Conservation (phyloP, 495 filamentous ascomycete genomes). For the Podospora anserina region DNA sequence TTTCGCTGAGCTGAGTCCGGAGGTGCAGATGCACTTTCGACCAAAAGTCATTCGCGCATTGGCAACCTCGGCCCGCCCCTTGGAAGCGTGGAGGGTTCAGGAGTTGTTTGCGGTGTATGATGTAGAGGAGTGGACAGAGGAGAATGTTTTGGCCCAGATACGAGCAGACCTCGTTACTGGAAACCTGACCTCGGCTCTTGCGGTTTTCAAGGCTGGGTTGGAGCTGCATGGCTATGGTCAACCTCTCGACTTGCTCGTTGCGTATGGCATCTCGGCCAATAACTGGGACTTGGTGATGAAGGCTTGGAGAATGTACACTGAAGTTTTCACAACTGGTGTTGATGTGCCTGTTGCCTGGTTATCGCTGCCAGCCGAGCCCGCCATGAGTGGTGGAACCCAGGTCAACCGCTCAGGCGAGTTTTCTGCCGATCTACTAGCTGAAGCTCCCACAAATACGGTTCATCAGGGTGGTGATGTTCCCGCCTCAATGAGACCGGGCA, state of each 20-base stretch:
- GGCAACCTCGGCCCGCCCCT: constrained; percentile 21
- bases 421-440: not conserved
- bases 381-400: not conserved
- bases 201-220: constrained; percentile 23
- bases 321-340: not conserved
- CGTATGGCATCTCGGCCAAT: constrained; percentile 23
- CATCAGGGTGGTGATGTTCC: not conserved
- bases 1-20: constrained; percentile 25
- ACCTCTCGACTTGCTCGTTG: constrained; percentile 25
- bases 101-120: constrained; percentile 23
- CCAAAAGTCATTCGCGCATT: constrained; percentile 24
- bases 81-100: constrained; percentile 27
- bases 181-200: constrained; percentile 21
- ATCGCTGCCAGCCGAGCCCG: not conserved
- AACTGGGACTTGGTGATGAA: constrained; percentile 27
- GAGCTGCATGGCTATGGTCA: constrained; percentile 16
- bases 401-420: not conserved
- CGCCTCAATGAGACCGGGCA: not conserved
- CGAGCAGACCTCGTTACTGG: constrained; percentile 23
- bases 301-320: constrained; percentile 13
- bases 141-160: constrained; percentile 25
- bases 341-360: not conserved
- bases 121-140: constrained; percentile 26
- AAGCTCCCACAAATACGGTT: not conserved
- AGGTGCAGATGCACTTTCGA: constrained; percentile 14